Base-by-base conservation (phyloP, 2,329 filamentous ascomycete genomes). In the Aureobasidium subglaciale region DNA sequence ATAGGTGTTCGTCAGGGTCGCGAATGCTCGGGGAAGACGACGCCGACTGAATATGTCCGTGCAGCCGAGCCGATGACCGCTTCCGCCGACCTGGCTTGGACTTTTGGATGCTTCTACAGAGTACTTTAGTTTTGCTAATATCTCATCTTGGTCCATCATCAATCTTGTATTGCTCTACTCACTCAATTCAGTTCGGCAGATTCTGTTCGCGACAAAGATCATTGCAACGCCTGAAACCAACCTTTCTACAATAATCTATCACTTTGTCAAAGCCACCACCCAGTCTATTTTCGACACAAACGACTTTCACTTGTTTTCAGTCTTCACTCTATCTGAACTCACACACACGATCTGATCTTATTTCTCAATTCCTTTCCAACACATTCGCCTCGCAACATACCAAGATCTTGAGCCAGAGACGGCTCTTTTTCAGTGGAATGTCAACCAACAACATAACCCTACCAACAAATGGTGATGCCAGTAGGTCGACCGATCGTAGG, bases 1-100 rank as follows among this genome's bases (percentile, higher is more conserved):
- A 48, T 35, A 49, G 45, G 30, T 49, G 45, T 49, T 49, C 45
- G 34, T 37, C 45, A 49, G 45, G 45, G 45, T 49, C 45, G 45
- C 45, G 45, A 45, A 49, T 49, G 45, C 45, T 37, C 45, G 32
- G 45, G 22, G 32, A 37, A 37, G 32, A 37, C 32, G 32, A 48
- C 15, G 30, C 45, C 45, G 45, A 48, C 30, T 4, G 20, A 18
- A 2, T 24, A 53, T 9, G 49, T 42, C 49, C 37, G 37, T 53
- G 49, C 37, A 24, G 7, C 20, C 46, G 22, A 35, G 16, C 25
- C 29, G 27, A 25, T 35, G 24, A 15, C 43, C 29, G 29, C 32
- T 37, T 22, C 35, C 48, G 25, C 16, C 35, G 24, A 42, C 49
- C 24, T 18, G 27, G 38, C 13, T 42, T 43, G 22, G 30, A 37